A percentile compares a stretch with the other conserved stretches of the same genome.
Conservation (phyloP, 148 eudicot genomes). For the Dianthus caryophyllus region DNA sequence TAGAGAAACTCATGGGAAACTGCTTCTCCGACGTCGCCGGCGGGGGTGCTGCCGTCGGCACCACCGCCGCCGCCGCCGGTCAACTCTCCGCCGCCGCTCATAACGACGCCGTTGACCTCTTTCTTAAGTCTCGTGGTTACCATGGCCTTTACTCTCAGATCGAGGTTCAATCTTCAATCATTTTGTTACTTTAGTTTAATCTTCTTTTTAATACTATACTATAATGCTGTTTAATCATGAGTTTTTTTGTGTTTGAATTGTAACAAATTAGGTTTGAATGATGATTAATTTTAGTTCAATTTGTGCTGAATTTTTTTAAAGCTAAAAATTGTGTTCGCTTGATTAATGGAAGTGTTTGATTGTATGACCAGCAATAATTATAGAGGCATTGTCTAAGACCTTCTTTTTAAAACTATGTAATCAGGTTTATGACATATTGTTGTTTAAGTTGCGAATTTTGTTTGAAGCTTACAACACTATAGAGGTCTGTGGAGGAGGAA, state of each 20-base stretch:
- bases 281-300: background rate
- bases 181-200: background rate
- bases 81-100: slow-evolving; percentile 24
- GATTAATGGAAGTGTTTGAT: background rate
- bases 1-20: slow-evolving; percentile 55
- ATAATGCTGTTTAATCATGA: background rate
- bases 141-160: slow-evolving; percentile 75
- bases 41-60: slow-evolving; percentile 67
- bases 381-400: no score
- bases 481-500: background rate
- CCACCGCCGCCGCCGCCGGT: slow-evolving; percentile 18
- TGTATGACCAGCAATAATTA: no score
- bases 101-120: slow-evolving; percentile 75
- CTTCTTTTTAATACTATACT: background rate
- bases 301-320: background rate
- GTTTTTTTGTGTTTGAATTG: background rate
- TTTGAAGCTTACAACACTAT: background rate
- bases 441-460: background rate
- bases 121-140: slow-evolving; percentile 65
- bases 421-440: background rate
- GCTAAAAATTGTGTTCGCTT: background rate
- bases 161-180: slow-evolving; percentile 43
- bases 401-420: no score
- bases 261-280: background rate
- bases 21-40: slow-evolving; percentile 82